These are phyloP conservation scores for Phialophora expanda DNA, from an alignment of 2,329 filamentous ascomycete genomes.

Conservation along the genomic window DNA sequence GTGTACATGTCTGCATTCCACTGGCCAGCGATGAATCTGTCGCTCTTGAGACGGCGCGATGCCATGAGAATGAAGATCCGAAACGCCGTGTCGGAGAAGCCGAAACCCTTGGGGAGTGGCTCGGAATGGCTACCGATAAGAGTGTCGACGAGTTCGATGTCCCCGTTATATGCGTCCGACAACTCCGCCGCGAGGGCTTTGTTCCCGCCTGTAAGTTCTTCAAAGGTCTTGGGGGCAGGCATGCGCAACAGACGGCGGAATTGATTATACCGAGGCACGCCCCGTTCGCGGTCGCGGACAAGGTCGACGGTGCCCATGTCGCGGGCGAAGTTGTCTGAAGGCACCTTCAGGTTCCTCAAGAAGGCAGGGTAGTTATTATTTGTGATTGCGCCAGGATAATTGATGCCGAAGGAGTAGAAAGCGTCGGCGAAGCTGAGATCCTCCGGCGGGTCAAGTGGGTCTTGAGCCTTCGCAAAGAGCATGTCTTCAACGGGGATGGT, in stretches of 20 bases:
- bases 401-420: constrained; percentile 56
- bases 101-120: constrained; percentile 53
- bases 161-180: constrained; percentile 46
- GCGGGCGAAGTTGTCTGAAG: constrained; percentile 44
- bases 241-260: constrained; percentile 53
- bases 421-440: constrained; percentile 46
- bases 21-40: constrained; percentile 29
- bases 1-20: constrained; percentile 29
- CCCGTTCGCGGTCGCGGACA: constrained; percentile 28
- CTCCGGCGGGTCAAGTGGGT: constrained; percentile 16
- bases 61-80: constrained; percentile 42
- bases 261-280: constrained; percentile 38
- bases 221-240: constrained; percentile 46
- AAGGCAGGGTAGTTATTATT: constrained; percentile 50
- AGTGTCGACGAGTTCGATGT: constrained; percentile 53
- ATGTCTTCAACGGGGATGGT: constrained; percentile 35
- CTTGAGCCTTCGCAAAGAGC: constrained; percentile 21
- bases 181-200: constrained; percentile 47
- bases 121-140: constrained; percentile 53
- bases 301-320: constrained; percentile 51
- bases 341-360: constrained; percentile 49
- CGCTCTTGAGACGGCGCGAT: constrained; percentile 26
- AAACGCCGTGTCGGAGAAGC: constrained; percentile 57
- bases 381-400: constrained; percentile 55
- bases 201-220: constrained; percentile 50